Conservation (phyloP, 2,329 filamentous ascomycete genomes). For the Hymenoscyphus occultus region DNA sequence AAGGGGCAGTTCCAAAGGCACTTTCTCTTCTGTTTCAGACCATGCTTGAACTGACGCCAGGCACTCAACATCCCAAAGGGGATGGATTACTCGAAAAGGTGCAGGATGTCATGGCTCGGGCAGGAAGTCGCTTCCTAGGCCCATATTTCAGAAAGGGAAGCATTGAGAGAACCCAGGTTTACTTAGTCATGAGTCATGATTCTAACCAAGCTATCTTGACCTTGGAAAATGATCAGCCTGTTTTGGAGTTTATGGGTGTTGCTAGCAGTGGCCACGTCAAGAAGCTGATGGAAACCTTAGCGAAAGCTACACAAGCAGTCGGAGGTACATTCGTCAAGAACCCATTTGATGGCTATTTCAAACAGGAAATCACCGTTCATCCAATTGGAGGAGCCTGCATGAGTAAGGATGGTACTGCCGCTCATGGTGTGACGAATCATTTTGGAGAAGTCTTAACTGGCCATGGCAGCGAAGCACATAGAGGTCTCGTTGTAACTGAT, state of each 20-base stretch:
- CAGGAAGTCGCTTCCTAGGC: conserved; percentile 54
- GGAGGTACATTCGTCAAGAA: conserved; percentile 59
- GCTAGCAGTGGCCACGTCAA: conserved; percentile 54
- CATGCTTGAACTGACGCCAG: conserved; percentile 54
- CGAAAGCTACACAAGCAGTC: conserved; percentile 53
- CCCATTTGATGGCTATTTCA: conserved; percentile 55
- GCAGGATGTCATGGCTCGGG: conserved; percentile 46
- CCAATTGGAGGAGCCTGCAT: conserved; percentile 65
- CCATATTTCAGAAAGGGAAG: conserved; percentile 56
- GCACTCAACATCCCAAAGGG: conserved; percentile 41
- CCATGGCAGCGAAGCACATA: conserved; percentile 47
- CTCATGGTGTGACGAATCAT: conserved; percentile 59
- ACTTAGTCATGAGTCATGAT: conserved; percentile 48
- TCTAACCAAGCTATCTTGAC: conserved; percentile 56
- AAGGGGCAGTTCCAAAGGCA: conserved; percentile 58
- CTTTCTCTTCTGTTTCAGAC: conserved; percentile 54
- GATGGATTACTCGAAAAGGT: conserved; percentile 42
- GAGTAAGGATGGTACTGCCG: conserved; percentile 55
- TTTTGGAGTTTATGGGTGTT: conserved; percentile 58
- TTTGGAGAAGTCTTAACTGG: conserved; percentile 58
- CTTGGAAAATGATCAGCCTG: conserved; percentile 57
- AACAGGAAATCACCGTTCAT: conserved; percentile 61
- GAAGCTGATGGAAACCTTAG: conserved; percentile 50
- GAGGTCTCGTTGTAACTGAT: conserved; percentile 60
- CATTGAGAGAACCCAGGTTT: conserved; percentile 58